Evolutionary conservation across 768 basidiomycete species (phyloP), one percentile per base, ranked within the genome.

Genomic region (Tubosaeta sp.): DNA sequence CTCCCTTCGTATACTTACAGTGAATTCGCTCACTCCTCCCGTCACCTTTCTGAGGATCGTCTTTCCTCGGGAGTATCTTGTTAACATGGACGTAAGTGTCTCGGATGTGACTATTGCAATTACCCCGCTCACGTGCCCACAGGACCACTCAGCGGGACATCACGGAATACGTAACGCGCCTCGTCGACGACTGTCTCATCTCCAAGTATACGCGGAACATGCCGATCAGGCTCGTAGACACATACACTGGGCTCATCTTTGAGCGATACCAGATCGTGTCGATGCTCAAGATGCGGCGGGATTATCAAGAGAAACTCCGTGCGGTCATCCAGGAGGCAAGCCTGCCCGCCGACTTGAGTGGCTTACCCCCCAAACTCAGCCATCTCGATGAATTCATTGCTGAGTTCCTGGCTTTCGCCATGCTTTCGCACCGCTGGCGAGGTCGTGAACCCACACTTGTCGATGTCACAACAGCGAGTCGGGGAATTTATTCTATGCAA

Each of bases 371-470:
- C 25, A 33, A 46, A 16, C 43, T 56, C n/a, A 6, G 12, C 5
- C 45, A 45, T 25, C 53, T 65, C 5, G 6, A 47, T 1, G 12
- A 14, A 7, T 59, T 67, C 37, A 51, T 65, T 32, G 42, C 50
- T 19, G 52, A 54, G 43, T 67, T 55, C 41, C 47, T 66, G 29
- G 63, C 55, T 7, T 66, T 53, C 34, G 65, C 56, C 29, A 66
- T 65, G 65, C 58, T 66, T 26, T 66, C 65, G 1, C 65, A 66
- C 29, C 58, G 63, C 7, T 66, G 65, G 65, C 44, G 56, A 14
- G 53, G 32, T 4, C 49, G 47, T 14, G 65, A 66, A 17, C 52
- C 54, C 12, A 38, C 49, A 11, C 48, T 65, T 12, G 34, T 46
- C 16, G 60, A 66, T 5, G 54, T 67, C 43, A 48, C 42, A 41